Evolutionary conservation across 1,284 basidiomycete species (phyloP), one percentile per base, ranked within the genome.

Genomic region (Cryptococcus floricola): DNA sequence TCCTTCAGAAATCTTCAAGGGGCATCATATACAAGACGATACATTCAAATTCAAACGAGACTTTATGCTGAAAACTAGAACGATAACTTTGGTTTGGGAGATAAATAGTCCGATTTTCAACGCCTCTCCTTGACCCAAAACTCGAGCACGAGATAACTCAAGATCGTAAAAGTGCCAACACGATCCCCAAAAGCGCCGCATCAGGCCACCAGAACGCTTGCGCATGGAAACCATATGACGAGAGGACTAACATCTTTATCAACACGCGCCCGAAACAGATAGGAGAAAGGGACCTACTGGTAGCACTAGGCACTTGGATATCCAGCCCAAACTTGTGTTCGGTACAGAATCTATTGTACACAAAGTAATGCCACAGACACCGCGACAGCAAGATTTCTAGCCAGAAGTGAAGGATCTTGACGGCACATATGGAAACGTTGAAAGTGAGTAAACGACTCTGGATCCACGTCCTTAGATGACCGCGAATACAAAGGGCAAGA

Each of bases 171-270:
- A 1, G 80, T 75, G 37, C 83, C 85, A 66, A 92, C 78, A 91
- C 91, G 50, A 91, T 89, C 6, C 81, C 85, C 5, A 96, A 81
- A 0, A 93, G 77, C 1, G 86, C 81, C 48, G 92, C 87, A 73
- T 96, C 91, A 0, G 92, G 92, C 88, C 88, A 95, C 92, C 92
- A 96, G 81, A 93, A 96, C 0, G 91, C 89, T 85, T 94, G 67
- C 38, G 91, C 87, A 59, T 87, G 83, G 57, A 97, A 84, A 14
- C 92, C 92, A 66, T 95, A 96, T 41, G 86, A 86, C 6, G 89
- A 92, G 23, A 95, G 79, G 70, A 95, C 73, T 75, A 54, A n/a
- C n/a, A n/a, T n/a, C 41, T 13, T 10, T 6, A 42, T 42, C 9
- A 27, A 25, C 23, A 51, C 23, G 23, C 10, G 39, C 13, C 8